Evolutionary conservation across 306 rosid genomes (phyloP).

Genomic region (Erythrophleum fordii): DNA sequence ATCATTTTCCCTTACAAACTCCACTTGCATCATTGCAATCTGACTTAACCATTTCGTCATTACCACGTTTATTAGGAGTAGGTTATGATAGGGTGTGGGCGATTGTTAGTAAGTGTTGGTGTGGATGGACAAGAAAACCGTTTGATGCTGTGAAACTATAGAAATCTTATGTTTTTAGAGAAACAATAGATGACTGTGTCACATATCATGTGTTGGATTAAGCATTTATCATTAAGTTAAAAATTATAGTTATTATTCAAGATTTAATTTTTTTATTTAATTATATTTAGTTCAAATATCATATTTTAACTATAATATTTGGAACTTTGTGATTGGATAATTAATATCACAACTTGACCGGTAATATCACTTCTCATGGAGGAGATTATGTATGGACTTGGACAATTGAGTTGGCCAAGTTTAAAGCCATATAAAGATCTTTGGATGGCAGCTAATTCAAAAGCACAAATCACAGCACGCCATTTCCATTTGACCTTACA

Average conservation of each 20-base stretch:
- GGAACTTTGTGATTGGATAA: too few species aligned
- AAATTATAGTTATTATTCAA: too few species aligned
- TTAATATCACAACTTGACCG: too few species aligned
- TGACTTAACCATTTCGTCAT: slow-evolving; percentile 90
- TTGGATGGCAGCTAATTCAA: neutral
- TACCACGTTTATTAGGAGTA: slow-evolving; percentile 52
- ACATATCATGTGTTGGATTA: too few species aligned
- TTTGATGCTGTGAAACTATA: neutral
- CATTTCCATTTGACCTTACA: neutral
- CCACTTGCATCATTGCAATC: slow-evolving; percentile 65
- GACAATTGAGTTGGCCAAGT: too few species aligned
- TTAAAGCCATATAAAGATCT: neutral
- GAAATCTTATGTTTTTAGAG: neutral
- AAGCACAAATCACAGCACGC: neutral
- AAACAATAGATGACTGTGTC: neutral
- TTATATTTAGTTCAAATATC: too few species aligned
- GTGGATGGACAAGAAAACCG: slow-evolving; percentile 11
- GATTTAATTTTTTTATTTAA: too few species aligned
- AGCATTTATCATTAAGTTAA: too few species aligned
- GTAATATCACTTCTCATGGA: slow-evolving; percentile 12
- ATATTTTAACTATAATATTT: too few species aligned
- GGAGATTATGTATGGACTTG: too few species aligned
- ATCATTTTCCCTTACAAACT: slow-evolving; percentile 42
- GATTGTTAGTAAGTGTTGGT: slow-evolving; percentile 1
- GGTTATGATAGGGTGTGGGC: slow-evolving; percentile 30